phyloP scores from a whole-genome alignment of 768 basidiomycete genomes.

The Antrodiella citrinella region DNA sequence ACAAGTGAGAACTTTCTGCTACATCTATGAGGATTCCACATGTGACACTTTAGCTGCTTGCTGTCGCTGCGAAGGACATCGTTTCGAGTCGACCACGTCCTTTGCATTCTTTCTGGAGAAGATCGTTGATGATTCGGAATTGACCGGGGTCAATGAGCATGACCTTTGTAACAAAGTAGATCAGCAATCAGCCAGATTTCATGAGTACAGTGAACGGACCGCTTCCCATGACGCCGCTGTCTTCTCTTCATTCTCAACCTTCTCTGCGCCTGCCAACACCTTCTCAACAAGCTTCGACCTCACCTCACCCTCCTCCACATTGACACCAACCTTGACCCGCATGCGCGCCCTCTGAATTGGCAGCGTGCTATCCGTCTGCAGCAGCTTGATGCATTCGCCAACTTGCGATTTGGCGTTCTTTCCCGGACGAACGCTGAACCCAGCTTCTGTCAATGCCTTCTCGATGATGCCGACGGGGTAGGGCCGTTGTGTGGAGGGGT shows the following conservation, averaged over 20 bases:
- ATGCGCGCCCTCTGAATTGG: slow-evolving; percentile 92
- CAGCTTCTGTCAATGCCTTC: slow-evolving; percentile 94
- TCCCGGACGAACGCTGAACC: slow-evolving; percentile 80
- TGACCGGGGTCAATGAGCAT: slow-evolving; percentile 90
- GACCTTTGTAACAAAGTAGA: slow-evolving; percentile 50
- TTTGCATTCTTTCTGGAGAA: slow-evolving; percentile 88
- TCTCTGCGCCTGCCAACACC: slow-evolving; percentile 67
- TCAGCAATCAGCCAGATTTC: neutral
- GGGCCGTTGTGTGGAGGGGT: slow-evolving; percentile 81
- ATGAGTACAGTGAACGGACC: slow-evolving; percentile 30
- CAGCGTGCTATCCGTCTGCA: slow-evolving; percentile 77
- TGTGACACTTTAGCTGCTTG: slow-evolving; percentile 16
- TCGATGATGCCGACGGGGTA: slow-evolving; percentile 96
- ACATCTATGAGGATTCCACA: neutral
- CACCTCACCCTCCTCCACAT: slow-evolving; percentile 48
- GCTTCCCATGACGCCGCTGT: slow-evolving; percentile 76
- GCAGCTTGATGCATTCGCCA: slow-evolving; percentile 76
- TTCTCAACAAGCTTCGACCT: slow-evolving; percentile 48
- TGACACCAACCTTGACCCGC: slow-evolving; percentile 80
- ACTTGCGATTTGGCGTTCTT: slow-evolving; percentile 97
- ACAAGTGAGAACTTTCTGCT: no score
- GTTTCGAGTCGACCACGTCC: slow-evolving; percentile 85
- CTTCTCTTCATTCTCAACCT: slow-evolving; percentile 76
- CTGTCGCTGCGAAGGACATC: slow-evolving; percentile 60
- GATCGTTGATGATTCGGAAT: slow-evolving; percentile 82